Conservation (phyloP, 129 eudicot species). For the Silybum marianum region DNA sequence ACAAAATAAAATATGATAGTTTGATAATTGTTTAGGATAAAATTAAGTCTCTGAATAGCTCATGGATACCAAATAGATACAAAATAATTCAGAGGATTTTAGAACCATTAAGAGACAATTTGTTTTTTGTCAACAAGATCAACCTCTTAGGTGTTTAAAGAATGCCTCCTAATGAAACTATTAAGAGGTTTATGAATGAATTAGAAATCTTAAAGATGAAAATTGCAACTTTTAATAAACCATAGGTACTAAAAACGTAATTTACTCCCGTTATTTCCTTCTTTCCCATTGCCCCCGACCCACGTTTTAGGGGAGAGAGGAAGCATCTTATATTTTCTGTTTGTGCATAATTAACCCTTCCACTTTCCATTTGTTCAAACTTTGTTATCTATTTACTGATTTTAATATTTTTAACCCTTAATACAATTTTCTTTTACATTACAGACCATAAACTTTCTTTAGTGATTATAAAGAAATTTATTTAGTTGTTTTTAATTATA, state of each 20-base stretch:
- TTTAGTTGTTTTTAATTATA: neutral
- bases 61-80: too few relatives aligned
- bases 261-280: neutral
- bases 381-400: neutral
- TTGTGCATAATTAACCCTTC: constrained; percentile 6
- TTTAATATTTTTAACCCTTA: constrained; percentile 5
- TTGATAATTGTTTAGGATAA: too few relatives aligned
- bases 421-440: neutral
- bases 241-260: neutral
- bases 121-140: too few relatives aligned
- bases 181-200: too few relatives aligned
- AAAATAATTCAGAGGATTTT: too few relatives aligned
- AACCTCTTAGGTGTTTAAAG: too few relatives aligned
- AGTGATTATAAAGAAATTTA: neutral
- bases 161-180: too few relatives aligned
- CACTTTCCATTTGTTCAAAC: neutral
- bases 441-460: neutral
- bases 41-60: too few relatives aligned
- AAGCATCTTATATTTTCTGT: constrained; percentile 4
- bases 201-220: neutral
- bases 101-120: too few relatives aligned
- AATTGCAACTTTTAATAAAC: neutral
- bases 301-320: constrained; percentile 19
- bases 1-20: too few relatives aligned
- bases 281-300: constrained; percentile 19